A percentile compares a stretch with the other conserved stretches of the same genome.
phyloP scores from a whole-genome alignment of 495 filamentous ascomycete genomes.

The Penicillium fimorum region DNA sequence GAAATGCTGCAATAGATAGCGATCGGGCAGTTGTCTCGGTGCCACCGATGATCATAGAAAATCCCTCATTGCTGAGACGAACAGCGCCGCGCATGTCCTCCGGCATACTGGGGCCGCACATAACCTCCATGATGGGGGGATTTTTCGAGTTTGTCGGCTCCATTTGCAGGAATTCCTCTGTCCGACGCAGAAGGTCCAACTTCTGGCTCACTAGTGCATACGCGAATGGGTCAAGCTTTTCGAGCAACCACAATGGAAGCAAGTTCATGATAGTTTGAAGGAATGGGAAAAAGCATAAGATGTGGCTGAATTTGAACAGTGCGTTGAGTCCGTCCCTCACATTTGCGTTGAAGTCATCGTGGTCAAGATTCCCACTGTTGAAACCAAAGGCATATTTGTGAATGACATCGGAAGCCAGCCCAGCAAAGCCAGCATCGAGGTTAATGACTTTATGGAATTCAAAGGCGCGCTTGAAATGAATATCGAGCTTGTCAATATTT shows the following conservation, averaged over 20 bases:
- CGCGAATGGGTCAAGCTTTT: constrained; percentile 11
- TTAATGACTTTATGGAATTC: constrained; percentile 15
- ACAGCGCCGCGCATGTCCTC: constrained; percentile 15
- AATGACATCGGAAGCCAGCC: constrained; percentile 29
- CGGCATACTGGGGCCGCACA: constrained; percentile 15
- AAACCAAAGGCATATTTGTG: constrained; percentile 27
- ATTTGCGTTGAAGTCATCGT: constrained; percentile 23
- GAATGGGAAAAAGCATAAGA: constrained; percentile 22
- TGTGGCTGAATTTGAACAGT: constrained; percentile 16
- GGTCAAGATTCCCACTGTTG: constrained; percentile 25
- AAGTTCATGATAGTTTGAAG: constrained; percentile 15
- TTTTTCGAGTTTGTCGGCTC: background rate
- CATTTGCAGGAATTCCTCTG: constrained; percentile 7
- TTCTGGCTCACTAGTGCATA: constrained; percentile 18
- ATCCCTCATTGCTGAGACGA: constrained; percentile 41
- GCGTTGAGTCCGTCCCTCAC: constrained; percentile 27
- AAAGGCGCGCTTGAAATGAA: constrained; percentile 13
- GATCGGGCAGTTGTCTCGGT: constrained; percentile 40
- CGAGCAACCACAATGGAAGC: constrained; percentile 15
- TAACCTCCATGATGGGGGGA: constrained; percentile 12
- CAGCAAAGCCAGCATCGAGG: constrained; percentile 27
- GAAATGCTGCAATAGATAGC: constrained; percentile 19
- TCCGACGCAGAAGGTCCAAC: constrained; percentile 6
- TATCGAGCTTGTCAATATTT: constrained; percentile 17
- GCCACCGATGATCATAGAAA: constrained; percentile 39